A percentile compares a stretch with the other conserved stretches of the same genome.
These are phyloP conservation scores for Usnea hakonensis DNA, from an alignment of 495 filamentous ascomycete genomes.

Conservation along the genomic window DNA sequence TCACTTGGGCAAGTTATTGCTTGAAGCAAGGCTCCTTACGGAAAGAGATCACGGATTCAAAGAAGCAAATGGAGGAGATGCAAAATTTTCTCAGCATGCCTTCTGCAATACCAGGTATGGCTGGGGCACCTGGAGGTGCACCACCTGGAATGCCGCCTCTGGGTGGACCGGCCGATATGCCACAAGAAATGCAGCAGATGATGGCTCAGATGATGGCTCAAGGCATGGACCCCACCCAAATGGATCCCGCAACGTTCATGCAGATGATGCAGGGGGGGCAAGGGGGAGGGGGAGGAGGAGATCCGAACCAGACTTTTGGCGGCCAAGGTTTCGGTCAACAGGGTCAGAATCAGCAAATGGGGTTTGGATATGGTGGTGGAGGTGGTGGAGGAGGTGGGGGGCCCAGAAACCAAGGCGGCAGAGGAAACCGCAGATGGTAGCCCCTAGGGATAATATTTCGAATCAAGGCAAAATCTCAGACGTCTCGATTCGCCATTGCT, in stretches of 20 bases:
- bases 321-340: conserved; percentile 38
- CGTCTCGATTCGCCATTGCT: neutral
- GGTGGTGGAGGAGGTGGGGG: conserved; percentile 34
- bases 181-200: conserved; percentile 75
- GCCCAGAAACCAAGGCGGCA: conserved; percentile 37
- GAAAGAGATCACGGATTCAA: conserved; percentile 64
- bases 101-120: conserved; percentile 57
- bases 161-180: conserved; percentile 64
- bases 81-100: conserved; percentile 73
- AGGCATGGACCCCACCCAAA: conserved; percentile 74
- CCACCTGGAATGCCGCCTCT: conserved; percentile 51
- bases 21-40: conserved; percentile 74
- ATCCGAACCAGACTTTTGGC: conserved; percentile 37
- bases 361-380: conserved; percentile 43
- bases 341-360: conserved; percentile 42
- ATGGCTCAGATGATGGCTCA: conserved; percentile 72
- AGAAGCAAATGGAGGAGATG: conserved; percentile 83
- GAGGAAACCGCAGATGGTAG: conserved; percentile 21
- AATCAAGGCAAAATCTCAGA: no score
- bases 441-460: neutral
- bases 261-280: conserved; percentile 45
- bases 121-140: conserved; percentile 33
- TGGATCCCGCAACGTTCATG: conserved; percentile 58
- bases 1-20: conserved; percentile 94
- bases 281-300: conserved; percentile 35